A percentile compares a stretch with the other conserved stretches of the same genome.
Evolutionary conservation across 2,329 filamentous ascomycete genomes (phyloP).

Genomic region (Talaromyces sp.): DNA sequence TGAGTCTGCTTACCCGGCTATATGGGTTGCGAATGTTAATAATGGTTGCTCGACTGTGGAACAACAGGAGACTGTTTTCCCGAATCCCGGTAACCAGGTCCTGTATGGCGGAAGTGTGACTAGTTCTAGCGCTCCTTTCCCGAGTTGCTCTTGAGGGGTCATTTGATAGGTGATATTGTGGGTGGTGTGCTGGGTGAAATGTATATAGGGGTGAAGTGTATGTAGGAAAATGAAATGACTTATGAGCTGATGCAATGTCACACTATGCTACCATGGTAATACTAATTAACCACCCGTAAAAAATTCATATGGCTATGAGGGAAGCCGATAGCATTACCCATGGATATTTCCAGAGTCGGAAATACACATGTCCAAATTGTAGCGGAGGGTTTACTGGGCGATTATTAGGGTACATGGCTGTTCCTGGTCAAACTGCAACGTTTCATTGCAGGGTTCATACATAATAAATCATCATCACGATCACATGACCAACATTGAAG

Average conservation of each 20-base stretch:
- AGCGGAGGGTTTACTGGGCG: too few relatives aligned
- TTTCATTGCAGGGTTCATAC: too few relatives aligned
- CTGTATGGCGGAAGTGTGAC: constrained; percentile 3
- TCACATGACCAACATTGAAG: too few relatives aligned
- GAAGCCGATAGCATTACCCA: too few relatives aligned
- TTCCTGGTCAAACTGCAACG: too few relatives aligned
- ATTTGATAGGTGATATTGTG: not conserved
- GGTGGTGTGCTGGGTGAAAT: not conserved
- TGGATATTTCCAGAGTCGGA: too few relatives aligned
- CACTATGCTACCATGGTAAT: not conserved
- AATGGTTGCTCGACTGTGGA: constrained; percentile 54
- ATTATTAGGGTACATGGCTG: not conserved
- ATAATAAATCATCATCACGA: too few relatives aligned
- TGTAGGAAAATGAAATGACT: not conserved
- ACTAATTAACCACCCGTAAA: not conserved
- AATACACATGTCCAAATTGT: too few relatives aligned
- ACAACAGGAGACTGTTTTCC: constrained; percentile 57
- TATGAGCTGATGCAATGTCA: not conserved
- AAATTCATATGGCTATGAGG: too few relatives aligned
- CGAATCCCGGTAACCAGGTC: constrained; percentile 51
- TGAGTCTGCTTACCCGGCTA: constrained; percentile 2
- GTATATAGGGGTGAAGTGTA: not conserved
- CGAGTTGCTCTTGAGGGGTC: not conserved
- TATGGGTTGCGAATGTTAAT: constrained; percentile 7
- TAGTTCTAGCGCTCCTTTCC: not conserved